A percentile compares a stretch with the other conserved stretches of the same genome.
phyloP scores from a whole-genome alignment of 1,284 basidiomycete genomes.

The Trametes pubescens region DNA sequence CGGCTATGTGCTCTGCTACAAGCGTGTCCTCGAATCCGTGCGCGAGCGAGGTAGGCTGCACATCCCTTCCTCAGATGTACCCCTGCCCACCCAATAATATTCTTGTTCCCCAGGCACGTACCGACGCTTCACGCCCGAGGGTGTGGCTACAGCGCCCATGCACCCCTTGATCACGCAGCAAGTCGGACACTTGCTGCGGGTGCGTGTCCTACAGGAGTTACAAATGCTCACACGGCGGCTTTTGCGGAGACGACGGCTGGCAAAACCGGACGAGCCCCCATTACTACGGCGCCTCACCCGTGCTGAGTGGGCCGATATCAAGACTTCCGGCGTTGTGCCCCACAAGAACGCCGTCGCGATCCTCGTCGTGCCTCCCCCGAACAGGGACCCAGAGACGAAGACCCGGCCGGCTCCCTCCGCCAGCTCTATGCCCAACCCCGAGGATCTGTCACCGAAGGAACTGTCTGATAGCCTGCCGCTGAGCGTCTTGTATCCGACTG shows the following conservation, averaged over 20 bases:
- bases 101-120: conserved; percentile 12
- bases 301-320: conserved; percentile 62
- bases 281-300: conserved; percentile 69
- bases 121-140: conserved; percentile 21
- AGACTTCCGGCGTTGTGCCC: conserved; percentile 55
- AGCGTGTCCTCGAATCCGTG: conserved; percentile 50
- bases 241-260: conserved; percentile 34
- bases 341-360: conserved; percentile 65
- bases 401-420: conserved; percentile 51
- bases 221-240: conserved; percentile 60
- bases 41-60: conserved; percentile 45
- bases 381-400: conserved; percentile 59
- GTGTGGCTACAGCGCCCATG: conserved; percentile 10
- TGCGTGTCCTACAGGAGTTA: conserved; percentile 78
- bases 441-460: conserved; percentile 19
- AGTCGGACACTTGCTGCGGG: conserved; percentile 68
- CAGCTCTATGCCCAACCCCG: conserved; percentile 49
- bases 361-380: conserved; percentile 74
- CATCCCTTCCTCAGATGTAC: background rate
- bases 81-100: background rate
- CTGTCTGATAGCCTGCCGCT: conserved; percentile 40
- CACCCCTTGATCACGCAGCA: conserved; percentile 58
- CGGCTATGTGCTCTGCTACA: conserved; percentile 65
- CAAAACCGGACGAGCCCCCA: conserved; percentile 37
- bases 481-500: conserved; percentile 49